Evolutionary conservation across 139 green algal species (phyloP).

Genomic region (Chlamydomonas incerta): DNA sequence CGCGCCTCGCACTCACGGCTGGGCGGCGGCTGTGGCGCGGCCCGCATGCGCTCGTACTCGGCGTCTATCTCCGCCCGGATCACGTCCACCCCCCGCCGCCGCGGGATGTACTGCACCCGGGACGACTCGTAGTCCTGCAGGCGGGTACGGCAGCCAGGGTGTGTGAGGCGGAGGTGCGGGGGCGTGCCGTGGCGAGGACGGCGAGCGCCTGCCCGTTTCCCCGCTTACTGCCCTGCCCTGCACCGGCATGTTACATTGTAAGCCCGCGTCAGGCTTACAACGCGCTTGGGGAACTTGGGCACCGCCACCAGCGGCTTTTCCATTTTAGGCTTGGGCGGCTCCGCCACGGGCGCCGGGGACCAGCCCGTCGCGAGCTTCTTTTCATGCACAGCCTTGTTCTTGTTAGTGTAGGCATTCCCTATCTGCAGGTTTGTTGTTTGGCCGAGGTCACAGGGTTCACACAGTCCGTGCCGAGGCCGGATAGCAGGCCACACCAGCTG

Average conservation of each 20-base stretch:
- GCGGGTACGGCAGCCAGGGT: too few relatives aligned
- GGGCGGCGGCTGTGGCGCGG: slow-evolving; percentile 8
- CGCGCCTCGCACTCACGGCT: slow-evolving; percentile 40
- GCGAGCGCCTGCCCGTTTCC: too few relatives aligned
- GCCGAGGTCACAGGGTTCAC: too few relatives aligned
- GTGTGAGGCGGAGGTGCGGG: too few relatives aligned
- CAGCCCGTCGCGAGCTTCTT: slow-evolving; percentile 51
- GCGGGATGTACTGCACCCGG: slow-evolving; percentile 21
- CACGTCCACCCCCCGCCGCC: slow-evolving; percentile 6
- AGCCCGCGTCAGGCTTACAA: neutral
- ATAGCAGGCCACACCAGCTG: too few relatives aligned
- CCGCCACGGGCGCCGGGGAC: slow-evolving; percentile 23
- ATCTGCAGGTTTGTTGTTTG: too few relatives aligned
- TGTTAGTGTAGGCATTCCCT: slow-evolving; percentile 41
- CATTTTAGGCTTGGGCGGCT: slow-evolving; percentile 26
- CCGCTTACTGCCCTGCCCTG: too few relatives aligned
- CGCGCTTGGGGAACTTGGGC: slow-evolving; percentile 38
- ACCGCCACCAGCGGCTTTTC: slow-evolving; percentile 25
- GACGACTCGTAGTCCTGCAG: slow-evolving; percentile 21
- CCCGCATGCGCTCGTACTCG: slow-evolving; percentile 38
- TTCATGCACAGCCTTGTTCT: slow-evolving; percentile 48
- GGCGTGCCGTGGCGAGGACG: too few relatives aligned
- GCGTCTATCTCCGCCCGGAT: slow-evolving; percentile 31
- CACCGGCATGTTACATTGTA: too few relatives aligned
- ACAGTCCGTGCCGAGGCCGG: too few relatives aligned